These are phyloP conservation scores for Microbotryum violaceum DNA, from an alignment of 1,284 basidiomycete species.

Conservation along the genomic window DNA sequence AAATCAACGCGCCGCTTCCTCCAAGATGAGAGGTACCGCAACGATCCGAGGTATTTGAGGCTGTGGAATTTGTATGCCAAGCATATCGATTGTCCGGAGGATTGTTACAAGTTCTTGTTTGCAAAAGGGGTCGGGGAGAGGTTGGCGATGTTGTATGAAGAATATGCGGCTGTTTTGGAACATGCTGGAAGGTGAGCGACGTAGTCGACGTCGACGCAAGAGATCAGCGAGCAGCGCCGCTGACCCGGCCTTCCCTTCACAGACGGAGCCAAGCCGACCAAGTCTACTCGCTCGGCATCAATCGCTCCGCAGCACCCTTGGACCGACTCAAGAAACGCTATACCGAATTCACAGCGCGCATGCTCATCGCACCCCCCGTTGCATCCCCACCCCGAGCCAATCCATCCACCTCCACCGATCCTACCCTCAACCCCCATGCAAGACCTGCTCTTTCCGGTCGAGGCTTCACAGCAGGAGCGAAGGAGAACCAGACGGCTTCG, in stretches of 20 bases:
- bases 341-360: constrained; percentile 72
- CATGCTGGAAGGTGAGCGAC: constrained; percentile 57
- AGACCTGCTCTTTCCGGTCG: constrained; percentile 10
- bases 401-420: neutral
- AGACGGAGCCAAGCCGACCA: constrained; percentile 71
- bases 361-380: constrained; percentile 43
- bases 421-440: constrained; percentile 3
- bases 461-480: neutral
- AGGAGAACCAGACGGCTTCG: neutral
- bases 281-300: constrained; percentile 75
- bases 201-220: neutral
- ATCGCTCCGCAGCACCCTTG: constrained; percentile 67
- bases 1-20: constrained; percentile 69
- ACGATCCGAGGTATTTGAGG: constrained; percentile 80
- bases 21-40: constrained; percentile 67
- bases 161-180: constrained; percentile 71
- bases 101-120: constrained; percentile 68
- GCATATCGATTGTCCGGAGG: constrained; percentile 48
- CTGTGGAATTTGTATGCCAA: constrained; percentile 77
- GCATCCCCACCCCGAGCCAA: constrained; percentile 22
- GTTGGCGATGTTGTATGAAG: constrained; percentile 73
- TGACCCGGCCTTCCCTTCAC: neutral
- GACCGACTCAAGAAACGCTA: constrained; percentile 79
- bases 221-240: neutral
- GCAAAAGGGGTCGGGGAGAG: constrained; percentile 69